Evolutionary conservation across 1,284 basidiomycete species (phyloP), one percentile per base, ranked within the genome.

Genomic region (Inonotus hispidus): DNA sequence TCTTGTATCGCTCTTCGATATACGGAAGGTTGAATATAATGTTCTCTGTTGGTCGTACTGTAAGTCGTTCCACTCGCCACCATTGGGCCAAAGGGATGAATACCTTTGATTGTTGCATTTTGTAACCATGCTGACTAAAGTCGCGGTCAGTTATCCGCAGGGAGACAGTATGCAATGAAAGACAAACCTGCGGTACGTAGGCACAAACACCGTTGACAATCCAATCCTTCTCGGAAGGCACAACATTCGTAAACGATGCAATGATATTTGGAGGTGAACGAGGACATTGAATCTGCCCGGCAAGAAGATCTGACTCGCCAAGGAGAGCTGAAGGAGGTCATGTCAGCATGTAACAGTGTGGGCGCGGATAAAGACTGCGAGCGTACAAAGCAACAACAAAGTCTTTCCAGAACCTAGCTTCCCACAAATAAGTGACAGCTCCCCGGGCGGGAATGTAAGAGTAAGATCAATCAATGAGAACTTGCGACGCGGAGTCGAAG

Each of bases 11-110:
- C 56, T 85, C 81, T 67, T 88, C 83, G 64, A 93, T 81, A 66
- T 82, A 93, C 0, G 92, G 92, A 25, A 93, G 77, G 61, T 87
- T 91, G 74, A 98, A 98, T 23, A 97, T 73, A 65, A 98, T 96
- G 67, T 98, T 98, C 54, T 96, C 92, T 88, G 54, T 10, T 57
- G 21, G 29, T 41, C 35, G 55, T 25, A 16, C 21, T 13, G 23
- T 55, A 11, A 49, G 11, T 27, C 16, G 1, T 7, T 16, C 8
- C n/a, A n/a, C 19, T 16, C 41, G 11, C 16, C 35, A 16, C 37
- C 41, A n/a, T 39, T 41, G 3, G 19, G 25, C n/a, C 54, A 55
- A 2, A 2, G 2, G 52, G 69, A n/a, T n/a, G n/a, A n/a, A 32
- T 56, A 87, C 87, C 87, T 80, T 88, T 89, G 72, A 98, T 94